phyloP scores from a whole-genome alignment of 2,329 filamentous ascomycete genomes.

The Fusarium oligoseptatum region DNA sequence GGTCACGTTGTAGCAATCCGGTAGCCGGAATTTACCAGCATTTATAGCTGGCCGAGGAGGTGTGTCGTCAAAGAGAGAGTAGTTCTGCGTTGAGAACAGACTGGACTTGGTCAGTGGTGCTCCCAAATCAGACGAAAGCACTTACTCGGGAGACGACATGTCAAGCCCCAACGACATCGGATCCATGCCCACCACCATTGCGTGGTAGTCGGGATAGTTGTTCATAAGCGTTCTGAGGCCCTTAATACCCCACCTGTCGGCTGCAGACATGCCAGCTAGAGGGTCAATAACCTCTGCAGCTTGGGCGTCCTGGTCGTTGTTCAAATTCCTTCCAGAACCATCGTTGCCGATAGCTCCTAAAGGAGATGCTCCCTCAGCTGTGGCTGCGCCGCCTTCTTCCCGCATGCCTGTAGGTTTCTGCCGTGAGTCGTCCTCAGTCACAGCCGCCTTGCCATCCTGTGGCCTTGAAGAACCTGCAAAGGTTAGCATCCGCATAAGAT shows the following conservation, averaged over 20 bases:
- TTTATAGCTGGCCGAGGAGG: slow-evolving; percentile 68
- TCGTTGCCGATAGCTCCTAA: slow-evolving; percentile 64
- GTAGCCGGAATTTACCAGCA: slow-evolving; percentile 67
- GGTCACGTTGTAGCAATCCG: slow-evolving; percentile 76
- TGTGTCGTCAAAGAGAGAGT: slow-evolving; percentile 72
- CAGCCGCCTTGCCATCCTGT: slow-evolving; percentile 58
- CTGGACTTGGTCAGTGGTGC: slow-evolving; percentile 52
- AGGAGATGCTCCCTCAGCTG: slow-evolving; percentile 57
- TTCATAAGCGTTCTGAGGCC: slow-evolving; percentile 74
- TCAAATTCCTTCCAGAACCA: slow-evolving; percentile 53
- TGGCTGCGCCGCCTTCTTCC: slow-evolving; percentile 54
- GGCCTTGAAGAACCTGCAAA: slow-evolving; percentile 53
- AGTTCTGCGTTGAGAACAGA: slow-evolving; percentile 69
- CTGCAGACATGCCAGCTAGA: slow-evolving; percentile 70
- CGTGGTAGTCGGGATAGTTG: slow-evolving; percentile 73
- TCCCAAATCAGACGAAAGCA: slow-evolving; percentile 8
- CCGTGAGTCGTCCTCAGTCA: slow-evolving; percentile 59
- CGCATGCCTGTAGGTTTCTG: slow-evolving; percentile 61
- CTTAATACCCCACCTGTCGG: slow-evolving; percentile 75
- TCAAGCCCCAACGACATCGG: slow-evolving; percentile 70
- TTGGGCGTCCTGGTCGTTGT: slow-evolving; percentile 58
- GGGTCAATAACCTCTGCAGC: slow-evolving; percentile 66
- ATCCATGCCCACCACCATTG: slow-evolving; percentile 71
- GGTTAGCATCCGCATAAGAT: slow-evolving; percentile 38
- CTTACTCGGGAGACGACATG: slow-evolving; percentile 69